phyloP scores from a whole-genome alignment of 768 basidiomycete species.

The Mycena galericulata region DNA sequence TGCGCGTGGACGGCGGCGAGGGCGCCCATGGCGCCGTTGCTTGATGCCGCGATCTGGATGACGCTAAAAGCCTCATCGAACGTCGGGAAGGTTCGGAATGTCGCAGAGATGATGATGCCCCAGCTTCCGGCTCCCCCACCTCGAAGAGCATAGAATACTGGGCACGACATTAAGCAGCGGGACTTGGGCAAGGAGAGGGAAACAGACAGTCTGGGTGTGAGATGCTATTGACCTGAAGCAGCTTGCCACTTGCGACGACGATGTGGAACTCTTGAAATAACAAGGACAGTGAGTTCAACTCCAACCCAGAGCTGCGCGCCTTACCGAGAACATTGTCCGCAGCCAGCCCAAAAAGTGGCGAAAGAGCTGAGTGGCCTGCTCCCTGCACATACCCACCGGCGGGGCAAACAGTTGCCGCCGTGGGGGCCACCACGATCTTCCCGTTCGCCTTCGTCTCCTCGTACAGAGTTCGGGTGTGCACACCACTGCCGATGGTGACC shows the following conservation, averaged over 20 bases:
- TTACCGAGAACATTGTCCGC: conserved; percentile 39
- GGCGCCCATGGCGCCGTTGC: conserved; percentile 36
- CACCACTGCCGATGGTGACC: conserved; percentile 46
- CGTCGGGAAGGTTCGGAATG: conserved; percentile 48
- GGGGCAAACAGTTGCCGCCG: conserved; percentile 42
- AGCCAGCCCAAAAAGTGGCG: conserved; percentile 37
- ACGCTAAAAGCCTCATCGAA: conserved; percentile 42
- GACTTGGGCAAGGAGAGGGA: background rate
- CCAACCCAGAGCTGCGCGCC: background rate
- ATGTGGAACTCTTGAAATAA: conserved; percentile 15
- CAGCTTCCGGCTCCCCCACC: conserved; percentile 49
- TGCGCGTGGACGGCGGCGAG: conserved; percentile 46
- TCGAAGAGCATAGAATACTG: conserved; percentile 45
- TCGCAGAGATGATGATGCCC: conserved; percentile 53
- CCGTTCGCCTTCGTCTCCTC: conserved; percentile 34
- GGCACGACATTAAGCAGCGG: background rate
- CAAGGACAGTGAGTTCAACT: background rate
- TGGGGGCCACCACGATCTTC: conserved; percentile 43
- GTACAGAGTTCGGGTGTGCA: conserved; percentile 38
- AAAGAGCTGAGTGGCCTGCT: conserved; percentile 43
- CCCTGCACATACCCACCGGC: conserved; percentile 52
- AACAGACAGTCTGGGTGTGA: conserved; percentile 5
- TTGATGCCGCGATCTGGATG: conserved; percentile 32
- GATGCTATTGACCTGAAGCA: conserved; percentile 7
- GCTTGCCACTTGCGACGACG: conserved; percentile 16